Evolutionary conservation across 768 basidiomycete genomes (phyloP).

Genomic region (Mycena leptocephala): DNA sequence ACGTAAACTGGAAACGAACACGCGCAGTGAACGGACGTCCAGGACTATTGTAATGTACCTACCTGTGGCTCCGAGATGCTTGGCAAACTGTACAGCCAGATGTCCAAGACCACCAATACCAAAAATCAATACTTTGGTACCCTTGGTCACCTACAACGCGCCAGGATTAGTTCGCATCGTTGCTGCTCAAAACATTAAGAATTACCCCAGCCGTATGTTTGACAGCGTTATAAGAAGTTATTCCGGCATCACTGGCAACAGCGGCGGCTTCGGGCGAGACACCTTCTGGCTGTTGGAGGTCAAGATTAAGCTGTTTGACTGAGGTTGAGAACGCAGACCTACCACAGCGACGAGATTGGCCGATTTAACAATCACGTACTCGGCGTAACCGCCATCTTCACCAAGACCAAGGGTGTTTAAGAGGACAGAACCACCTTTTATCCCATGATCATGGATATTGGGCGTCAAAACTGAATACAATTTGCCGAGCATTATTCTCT

Average conservation of each 20-base stretch:
- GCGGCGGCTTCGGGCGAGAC: slow-evolving; percentile 27
- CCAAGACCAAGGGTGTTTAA: slow-evolving; percentile 19
- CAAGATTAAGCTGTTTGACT: not conserved
- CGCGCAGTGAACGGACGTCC: not conserved
- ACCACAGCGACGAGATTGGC: slow-evolving; percentile 20
- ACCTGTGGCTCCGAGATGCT: slow-evolving; percentile 40
- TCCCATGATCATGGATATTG: not conserved
- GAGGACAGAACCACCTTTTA: not conserved
- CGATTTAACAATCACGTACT: slow-evolving; percentile 21
- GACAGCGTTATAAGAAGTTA: slow-evolving; percentile 32
- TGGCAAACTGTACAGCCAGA: slow-evolving; percentile 36
- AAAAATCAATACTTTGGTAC: slow-evolving; percentile 32
- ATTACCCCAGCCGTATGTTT: slow-evolving; percentile 16
- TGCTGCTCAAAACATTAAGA: not conserved
- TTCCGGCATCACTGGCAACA: slow-evolving; percentile 30
- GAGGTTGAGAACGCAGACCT: not conserved
- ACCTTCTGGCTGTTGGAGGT: slow-evolving; percentile 13
- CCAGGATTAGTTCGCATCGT: not conserved
- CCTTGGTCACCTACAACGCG: slow-evolving; percentile 16
- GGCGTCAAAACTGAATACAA: slow-evolving; percentile 21
- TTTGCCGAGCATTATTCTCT: not conserved
- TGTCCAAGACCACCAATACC: slow-evolving; percentile 34
- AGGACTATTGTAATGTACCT: not conserved
- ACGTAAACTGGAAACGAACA: slow-evolving; percentile 30
- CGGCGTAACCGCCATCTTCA: slow-evolving; percentile 29